A percentile compares a stretch with the other conserved stretches of the same genome.
phyloP scores from a whole-genome alignment of 805 yeast genomes.

The Candida tammaniensis region DNA sequence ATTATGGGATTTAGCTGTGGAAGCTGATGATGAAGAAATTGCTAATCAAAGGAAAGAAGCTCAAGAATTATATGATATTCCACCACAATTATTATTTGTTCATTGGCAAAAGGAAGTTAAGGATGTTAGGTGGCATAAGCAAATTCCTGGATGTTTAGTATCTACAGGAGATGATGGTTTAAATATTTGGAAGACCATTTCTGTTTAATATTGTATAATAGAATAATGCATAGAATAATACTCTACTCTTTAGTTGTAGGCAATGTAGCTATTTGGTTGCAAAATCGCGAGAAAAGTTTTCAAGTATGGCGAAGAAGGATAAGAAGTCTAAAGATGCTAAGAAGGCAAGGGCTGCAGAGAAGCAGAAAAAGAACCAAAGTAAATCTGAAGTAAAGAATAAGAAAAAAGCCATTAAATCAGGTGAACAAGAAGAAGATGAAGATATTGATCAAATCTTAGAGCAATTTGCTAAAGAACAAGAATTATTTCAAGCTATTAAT shows the following conservation, averaged over 20 bases:
- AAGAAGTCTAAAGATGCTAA: conserved; percentile 89
- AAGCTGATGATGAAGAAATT: conserved; percentile 97
- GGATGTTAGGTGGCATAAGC: conserved; percentile 97
- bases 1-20: conserved; percentile 96
- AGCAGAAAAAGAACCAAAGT: conserved; percentile 68
- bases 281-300: neutral
- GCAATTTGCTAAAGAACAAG: conserved; percentile 78
- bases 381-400: conserved; percentile 76
- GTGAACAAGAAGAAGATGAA: conserved; percentile 82
- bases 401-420: conserved; percentile 69
- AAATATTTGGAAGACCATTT: conserved; percentile 93
- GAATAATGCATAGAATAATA: neutral
- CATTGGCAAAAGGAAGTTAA: conserved; percentile 98
- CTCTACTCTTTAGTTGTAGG: neutral
- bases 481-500: conserved; percentile 66
- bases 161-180: conserved; percentile 96
- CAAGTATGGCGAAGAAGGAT: conserved; percentile 76
- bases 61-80: conserved; percentile 81
- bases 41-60: conserved; percentile 77
- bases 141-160: conserved; percentile 92
- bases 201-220: conserved; percentile 51
- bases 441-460: conserved; percentile 83
- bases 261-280: conserved; percentile 1
- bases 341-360: conserved; percentile 83
- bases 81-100: conserved; percentile 92